Evolutionary conservation across 2,329 filamentous ascomycete species (phyloP).

Genomic region (Calonectria multiphialidica): DNA sequence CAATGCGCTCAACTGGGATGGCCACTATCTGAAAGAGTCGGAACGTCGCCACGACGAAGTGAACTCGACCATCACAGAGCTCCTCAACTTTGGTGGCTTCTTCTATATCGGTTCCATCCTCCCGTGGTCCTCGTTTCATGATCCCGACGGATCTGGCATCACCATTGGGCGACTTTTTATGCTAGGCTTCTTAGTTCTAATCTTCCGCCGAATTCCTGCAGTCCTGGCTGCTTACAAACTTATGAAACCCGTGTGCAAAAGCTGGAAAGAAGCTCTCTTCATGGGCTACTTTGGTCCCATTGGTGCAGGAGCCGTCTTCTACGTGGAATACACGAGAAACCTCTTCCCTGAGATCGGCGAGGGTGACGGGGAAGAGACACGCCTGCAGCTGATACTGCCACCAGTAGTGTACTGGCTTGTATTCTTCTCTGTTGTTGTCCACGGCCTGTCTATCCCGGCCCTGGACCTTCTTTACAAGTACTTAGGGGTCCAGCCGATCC

Average conservation of each 20-base stretch:
- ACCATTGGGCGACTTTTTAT: slow-evolving; percentile 62
- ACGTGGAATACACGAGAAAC: slow-evolving; percentile 64
- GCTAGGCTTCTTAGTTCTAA: slow-evolving; percentile 63
- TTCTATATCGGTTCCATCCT: slow-evolving; percentile 69
- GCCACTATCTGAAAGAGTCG: slow-evolving; percentile 65
- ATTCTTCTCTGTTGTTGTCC: slow-evolving; percentile 38
- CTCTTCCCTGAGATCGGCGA: slow-evolving; percentile 52
- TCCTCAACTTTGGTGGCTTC: slow-evolving; percentile 71
- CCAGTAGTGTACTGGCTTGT: slow-evolving; percentile 57
- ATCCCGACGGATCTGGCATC: slow-evolving; percentile 64
- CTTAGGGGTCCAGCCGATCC: slow-evolving; percentile 52
- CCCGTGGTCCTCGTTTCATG: slow-evolving; percentile 66
- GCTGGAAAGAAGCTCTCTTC: slow-evolving; percentile 69
- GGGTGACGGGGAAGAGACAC: slow-evolving; percentile 49
- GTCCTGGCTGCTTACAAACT: slow-evolving; percentile 65
- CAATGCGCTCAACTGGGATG: slow-evolving; percentile 72
- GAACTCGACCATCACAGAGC: slow-evolving; percentile 66
- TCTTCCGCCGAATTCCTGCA: slow-evolving; percentile 68
- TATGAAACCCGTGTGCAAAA: slow-evolving; percentile 61
- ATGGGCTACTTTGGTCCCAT: slow-evolving; percentile 81
- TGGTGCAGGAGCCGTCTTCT: slow-evolving; percentile 81
- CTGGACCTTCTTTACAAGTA: slow-evolving; percentile 27
- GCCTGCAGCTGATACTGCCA: slow-evolving; percentile 51
- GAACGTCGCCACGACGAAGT: slow-evolving; percentile 69
- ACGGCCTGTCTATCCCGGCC: slow-evolving; percentile 58